phyloP scores from a whole-genome alignment of 106 monocot genomes.

The Ottelia alismoides region DNA sequence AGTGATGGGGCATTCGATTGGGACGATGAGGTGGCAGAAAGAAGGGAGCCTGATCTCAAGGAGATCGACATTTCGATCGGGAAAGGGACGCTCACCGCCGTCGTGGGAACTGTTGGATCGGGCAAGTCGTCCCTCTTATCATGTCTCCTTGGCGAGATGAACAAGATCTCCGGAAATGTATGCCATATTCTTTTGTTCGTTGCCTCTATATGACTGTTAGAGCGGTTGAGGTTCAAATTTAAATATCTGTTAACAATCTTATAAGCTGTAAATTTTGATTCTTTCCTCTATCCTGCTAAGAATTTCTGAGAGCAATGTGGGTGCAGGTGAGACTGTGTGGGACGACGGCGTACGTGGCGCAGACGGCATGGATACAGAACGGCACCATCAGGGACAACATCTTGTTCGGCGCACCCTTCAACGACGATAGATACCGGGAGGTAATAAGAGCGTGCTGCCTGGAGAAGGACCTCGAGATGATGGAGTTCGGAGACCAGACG shows the following conservation, averaged over 20 bases:
- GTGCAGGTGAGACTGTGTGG: conserved; percentile 78
- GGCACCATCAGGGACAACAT: conserved; percentile 93
- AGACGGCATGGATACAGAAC: conserved; percentile 98
- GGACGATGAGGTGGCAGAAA: conserved; percentile 35
- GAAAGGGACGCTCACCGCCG: conserved; percentile 71
- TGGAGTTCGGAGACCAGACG: conserved; percentile 97
- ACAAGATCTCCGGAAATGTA: conserved; percentile 92
- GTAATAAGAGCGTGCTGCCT: conserved; percentile 83
- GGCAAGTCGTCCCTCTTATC: conserved; percentile 93
- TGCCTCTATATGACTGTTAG: no score
- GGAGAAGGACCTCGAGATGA: conserved; percentile 76
- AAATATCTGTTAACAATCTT: no score
- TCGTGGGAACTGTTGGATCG: conserved; percentile 87
- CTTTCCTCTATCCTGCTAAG: no score
- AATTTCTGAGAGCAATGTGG: conserved; percentile 40
- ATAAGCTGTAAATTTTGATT: no score
- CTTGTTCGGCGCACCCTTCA: conserved; percentile 79
- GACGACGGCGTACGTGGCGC: conserved; percentile 76
- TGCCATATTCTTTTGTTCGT: no score
- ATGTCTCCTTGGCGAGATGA: conserved; percentile 92
- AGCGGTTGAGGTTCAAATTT: no score
- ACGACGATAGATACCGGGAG: conserved; percentile 57
- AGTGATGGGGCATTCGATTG: conserved; percentile 41
- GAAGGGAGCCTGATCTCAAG: conserved; percentile 20
- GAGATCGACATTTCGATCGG: conserved; percentile 51